Conservation (phyloP, 2,329 filamentous ascomycete species). For the Penicillium oxalicum region DNA sequence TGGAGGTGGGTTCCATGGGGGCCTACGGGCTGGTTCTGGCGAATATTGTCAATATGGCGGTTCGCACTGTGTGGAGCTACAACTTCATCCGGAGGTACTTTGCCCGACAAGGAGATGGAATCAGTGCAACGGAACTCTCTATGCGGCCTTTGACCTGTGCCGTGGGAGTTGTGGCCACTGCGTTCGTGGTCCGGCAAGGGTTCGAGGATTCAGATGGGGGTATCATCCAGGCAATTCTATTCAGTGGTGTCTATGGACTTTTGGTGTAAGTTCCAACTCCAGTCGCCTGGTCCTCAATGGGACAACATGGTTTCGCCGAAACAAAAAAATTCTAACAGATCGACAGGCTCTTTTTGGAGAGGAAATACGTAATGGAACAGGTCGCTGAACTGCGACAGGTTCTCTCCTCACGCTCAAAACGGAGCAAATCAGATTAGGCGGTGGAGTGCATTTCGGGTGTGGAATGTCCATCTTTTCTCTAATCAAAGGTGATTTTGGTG, state of each 20-base stretch:
- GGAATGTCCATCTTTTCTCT: constrained; percentile 24
- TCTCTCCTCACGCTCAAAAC: constrained; percentile 12
- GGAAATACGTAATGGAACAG: constrained; percentile 25
- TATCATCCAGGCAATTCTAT: constrained; percentile 43
- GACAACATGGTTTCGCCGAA: not conserved
- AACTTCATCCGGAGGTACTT: constrained; percentile 67
- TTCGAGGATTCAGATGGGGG: constrained; percentile 18
- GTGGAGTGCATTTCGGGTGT: not conserved
- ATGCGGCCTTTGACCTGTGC: constrained; percentile 43
- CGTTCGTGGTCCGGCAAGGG: constrained; percentile 32
- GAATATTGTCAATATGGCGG: constrained; percentile 83
- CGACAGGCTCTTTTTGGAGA: constrained; percentile 33
- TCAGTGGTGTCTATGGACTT: constrained; percentile 49
- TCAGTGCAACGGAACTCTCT: constrained; percentile 41
- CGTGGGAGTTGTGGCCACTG: constrained; percentile 42
- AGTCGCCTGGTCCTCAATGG: constrained; percentile 1
- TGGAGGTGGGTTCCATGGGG: constrained; percentile 63
- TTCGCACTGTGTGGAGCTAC: constrained; percentile 75
- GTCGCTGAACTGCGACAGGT: constrained; percentile 18
- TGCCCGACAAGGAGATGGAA: constrained; percentile 36
- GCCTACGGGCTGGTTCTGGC: constrained; percentile 77
- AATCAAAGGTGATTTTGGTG: constrained; percentile 87
- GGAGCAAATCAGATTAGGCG: constrained; percentile 18
- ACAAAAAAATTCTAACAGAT: constrained; percentile 16
- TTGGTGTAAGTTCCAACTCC: constrained; percentile 53